Conservation (phyloP, 495 filamentous ascomycete species). For the Podospora didyma region DNA sequence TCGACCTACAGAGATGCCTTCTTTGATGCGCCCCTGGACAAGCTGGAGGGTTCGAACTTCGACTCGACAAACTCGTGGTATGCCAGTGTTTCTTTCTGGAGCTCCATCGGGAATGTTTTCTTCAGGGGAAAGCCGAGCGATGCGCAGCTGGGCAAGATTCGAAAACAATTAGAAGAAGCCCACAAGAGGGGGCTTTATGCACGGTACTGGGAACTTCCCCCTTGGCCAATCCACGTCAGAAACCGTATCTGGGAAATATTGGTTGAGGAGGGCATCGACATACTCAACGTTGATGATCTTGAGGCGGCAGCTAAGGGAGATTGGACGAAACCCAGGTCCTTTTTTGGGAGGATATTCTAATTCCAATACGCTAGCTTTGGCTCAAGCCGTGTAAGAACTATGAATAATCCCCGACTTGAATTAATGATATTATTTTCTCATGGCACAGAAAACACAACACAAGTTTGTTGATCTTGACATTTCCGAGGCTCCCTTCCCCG, state of each 20-base stretch:
- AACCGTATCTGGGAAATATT: slow-evolving; percentile 73
- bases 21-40: slow-evolving; percentile 59
- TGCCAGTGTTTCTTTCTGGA: slow-evolving; percentile 46
- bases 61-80: slow-evolving; percentile 50
- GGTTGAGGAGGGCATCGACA: slow-evolving; percentile 64
- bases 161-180: slow-evolving; percentile 63
- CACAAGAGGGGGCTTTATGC: slow-evolving; percentile 65
- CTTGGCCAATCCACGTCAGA: slow-evolving; percentile 69
- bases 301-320: slow-evolving; percentile 26
- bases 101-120: slow-evolving; percentile 41
- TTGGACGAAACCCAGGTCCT: slow-evolving; percentile 26
- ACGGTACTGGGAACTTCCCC: slow-evolving; percentile 75
- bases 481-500: background rate
- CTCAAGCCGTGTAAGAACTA: background rate
- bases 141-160: slow-evolving; percentile 56
- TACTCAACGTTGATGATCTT: slow-evolving; percentile 79
- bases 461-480: background rate
- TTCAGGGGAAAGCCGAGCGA: slow-evolving; percentile 38
- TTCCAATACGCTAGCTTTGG: background rate
- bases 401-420: no score
- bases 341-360: background rate
- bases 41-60: slow-evolving; percentile 36
- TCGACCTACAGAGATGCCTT: slow-evolving; percentile 58
- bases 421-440: background rate
- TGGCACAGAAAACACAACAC: slow-evolving; percentile 11